These are phyloP conservation scores for Suillus paluster DNA, from an alignment of 768 basidiomycete species.

Conservation along the genomic window DNA sequence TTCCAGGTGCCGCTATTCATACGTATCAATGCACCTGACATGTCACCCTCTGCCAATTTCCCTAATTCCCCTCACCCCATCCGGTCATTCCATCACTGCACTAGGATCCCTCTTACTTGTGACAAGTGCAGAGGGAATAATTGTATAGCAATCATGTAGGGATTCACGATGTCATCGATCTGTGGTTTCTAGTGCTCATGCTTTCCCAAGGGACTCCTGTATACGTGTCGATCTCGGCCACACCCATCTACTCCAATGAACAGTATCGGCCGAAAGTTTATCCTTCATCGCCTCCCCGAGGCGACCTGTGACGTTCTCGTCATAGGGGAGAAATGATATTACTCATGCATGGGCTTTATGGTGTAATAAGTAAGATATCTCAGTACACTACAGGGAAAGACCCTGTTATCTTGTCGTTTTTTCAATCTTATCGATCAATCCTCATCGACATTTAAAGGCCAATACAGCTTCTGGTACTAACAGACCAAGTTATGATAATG, in stretches of 20 bases:
- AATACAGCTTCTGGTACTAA: not conserved
- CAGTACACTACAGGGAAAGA: not conserved
- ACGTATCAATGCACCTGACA: not conserved
- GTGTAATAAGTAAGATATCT: not conserved
- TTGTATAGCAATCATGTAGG: not conserved
- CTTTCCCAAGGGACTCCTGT: not conserved
- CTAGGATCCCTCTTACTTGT: not conserved
- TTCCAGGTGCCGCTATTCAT: not conserved
- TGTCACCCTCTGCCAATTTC: not conserved
- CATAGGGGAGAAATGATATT: not conserved
- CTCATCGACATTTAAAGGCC: not conserved
- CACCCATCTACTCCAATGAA: not conserved
- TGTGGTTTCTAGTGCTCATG: not conserved
- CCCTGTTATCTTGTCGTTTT: not conserved
- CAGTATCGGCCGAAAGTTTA: not conserved
- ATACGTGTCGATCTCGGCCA: not conserved
- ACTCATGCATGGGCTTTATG: not conserved
- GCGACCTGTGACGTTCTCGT: not conserved
- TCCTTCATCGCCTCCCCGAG: not conserved
- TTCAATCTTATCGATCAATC: not conserved
- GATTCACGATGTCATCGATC: not conserved
- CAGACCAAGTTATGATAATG: not conserved
- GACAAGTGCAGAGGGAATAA: not conserved
- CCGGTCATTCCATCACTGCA: not conserved
- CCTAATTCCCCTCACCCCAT: not conserved